phyloP scores from a whole-genome alignment of 306 rosid genomes.

The Acacia melanoxylon region DNA sequence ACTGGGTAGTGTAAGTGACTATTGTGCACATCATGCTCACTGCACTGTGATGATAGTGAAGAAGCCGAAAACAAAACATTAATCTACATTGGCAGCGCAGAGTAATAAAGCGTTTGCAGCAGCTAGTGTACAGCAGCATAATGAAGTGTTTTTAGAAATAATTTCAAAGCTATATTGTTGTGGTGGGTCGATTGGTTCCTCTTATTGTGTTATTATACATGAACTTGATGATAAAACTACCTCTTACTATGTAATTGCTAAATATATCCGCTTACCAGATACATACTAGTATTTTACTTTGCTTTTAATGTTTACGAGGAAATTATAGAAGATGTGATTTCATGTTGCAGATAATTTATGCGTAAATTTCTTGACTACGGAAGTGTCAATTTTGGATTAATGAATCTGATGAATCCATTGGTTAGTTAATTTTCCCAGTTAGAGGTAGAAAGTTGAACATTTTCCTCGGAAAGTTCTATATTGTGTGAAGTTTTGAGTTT shows the following conservation, averaged over 20 bases:
- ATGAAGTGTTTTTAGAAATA: neutral
- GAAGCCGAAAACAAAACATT: slow-evolving; percentile 66
- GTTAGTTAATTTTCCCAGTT: neutral
- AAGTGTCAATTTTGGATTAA: neutral
- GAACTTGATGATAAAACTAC: neutral
- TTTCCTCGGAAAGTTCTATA: too few species aligned
- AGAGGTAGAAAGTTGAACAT: too few species aligned
- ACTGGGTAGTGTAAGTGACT: slow-evolving; percentile 83
- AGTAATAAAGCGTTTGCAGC: slow-evolving; percentile 15
- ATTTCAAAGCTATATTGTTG: neutral
- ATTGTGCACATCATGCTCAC: slow-evolving; percentile 77
- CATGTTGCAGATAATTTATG: neutral
- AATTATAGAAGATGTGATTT: neutral
- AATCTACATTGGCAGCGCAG: neutral
- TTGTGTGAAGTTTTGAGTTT: too few species aligned
- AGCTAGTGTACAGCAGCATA: neutral
- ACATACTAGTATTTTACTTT: neutral
- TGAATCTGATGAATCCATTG: neutral
- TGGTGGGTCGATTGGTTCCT: neutral
- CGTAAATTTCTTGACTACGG: neutral
- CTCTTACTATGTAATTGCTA: neutral
- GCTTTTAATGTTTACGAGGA: neutral
- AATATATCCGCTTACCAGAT: neutral
- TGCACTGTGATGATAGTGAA: slow-evolving; percentile 80
- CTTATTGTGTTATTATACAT: neutral